Evolutionary conservation across 805 yeast genomes (phyloP), one percentile per base, ranked within the genome.

Genomic region (Nakazawaea anatomiae): DNA sequence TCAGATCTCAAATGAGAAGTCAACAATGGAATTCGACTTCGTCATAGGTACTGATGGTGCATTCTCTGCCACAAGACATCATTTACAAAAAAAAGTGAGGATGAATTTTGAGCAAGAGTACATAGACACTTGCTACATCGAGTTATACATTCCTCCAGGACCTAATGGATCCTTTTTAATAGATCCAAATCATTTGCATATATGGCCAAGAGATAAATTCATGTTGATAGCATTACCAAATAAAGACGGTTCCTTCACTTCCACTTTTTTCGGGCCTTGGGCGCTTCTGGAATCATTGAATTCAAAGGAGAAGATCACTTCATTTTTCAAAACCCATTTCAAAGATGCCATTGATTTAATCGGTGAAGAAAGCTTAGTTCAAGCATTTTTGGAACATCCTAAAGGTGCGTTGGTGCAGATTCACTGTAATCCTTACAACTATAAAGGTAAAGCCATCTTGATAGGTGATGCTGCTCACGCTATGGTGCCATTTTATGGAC

Each of bases 401-500:
- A 74, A 83, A 48, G 94, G 96, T 4, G 73, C 90, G n/a, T 72
- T 91, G 43, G 75, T 90, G 70, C 89, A 87, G 54, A 76, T 87
- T 6, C 76, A 76, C 44, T 84, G 88, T 57, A 69, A 69, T 46
- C 89, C 92, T 2, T 91, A 89, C 67, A 80, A 88, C 61, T 75
- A 72, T 44, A 65, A 73, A 41, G 87, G 82, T 44, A 77, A 78
- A 52, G 83, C 83, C 12, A 69, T 91, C 8, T 68, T 91, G 10
- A 68, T 91, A 31, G 97, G 97, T 5, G 97, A 91, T 65, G 96
- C 97, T 0, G 96, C 97, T 0, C 97, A 91, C 68, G 82, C 94
- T 31, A 91, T 90, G 96, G 97, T 91, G 5, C 97, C 97, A n/a
- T 91, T 91, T 65, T 91, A 90, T 62, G 97, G 97, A 8, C 97